Evolutionary conservation across 2,329 filamentous ascomycete species (phyloP).

Genomic region (Sporothrix globosa): DNA sequence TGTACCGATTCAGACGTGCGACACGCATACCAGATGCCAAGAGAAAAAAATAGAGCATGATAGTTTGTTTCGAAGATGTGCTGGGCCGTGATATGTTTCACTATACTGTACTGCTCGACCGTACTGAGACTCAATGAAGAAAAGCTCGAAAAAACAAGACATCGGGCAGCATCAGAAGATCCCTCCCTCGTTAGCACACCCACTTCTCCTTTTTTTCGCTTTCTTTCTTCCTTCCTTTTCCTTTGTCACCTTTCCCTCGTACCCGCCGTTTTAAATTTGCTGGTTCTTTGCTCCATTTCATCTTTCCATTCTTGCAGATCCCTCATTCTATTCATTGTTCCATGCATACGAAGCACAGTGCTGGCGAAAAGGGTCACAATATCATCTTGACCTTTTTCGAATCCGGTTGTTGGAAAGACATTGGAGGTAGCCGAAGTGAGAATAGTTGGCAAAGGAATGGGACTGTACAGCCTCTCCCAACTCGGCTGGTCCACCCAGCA

Average conservation of each 20-base stretch:
- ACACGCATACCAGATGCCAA: neutral
- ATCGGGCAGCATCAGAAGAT: neutral
- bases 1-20: neutral
- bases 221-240: neutral
- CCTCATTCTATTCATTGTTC: conserved; percentile 19
- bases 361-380: neutral
- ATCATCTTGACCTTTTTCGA: neutral
- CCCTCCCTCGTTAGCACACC: neutral
- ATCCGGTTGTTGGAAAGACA: neutral
- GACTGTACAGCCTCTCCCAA: neutral
- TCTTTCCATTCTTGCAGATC: conserved; percentile 6
- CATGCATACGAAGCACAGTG: conserved; percentile 14
- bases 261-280: neutral
- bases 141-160: neutral
- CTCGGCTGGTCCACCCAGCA: neutral
- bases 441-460: neutral
- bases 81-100: neutral
- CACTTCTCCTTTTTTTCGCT: neutral
- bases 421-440: neutral
- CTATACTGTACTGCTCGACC: neutral
- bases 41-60: neutral
- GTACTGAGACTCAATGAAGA: neutral
- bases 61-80: neutral
- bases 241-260: neutral
- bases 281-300: neutral